These are phyloP conservation scores for Pseudogymnoascus sp. DNA, from an alignment of 2,329 filamentous ascomycete genomes.

Conservation along the genomic window DNA sequence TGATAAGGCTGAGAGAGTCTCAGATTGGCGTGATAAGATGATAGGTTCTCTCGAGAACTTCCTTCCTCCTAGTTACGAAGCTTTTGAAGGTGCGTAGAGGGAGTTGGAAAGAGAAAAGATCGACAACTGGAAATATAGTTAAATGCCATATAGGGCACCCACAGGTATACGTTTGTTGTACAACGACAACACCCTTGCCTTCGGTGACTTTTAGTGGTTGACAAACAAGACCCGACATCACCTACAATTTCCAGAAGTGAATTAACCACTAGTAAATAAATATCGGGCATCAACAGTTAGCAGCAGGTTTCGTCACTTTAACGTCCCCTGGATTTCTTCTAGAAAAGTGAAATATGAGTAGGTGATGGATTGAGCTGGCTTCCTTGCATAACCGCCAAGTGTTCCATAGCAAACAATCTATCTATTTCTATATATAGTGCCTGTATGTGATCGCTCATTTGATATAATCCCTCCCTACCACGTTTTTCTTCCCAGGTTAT, in stretches of 20 bases:
- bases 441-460: neutral
- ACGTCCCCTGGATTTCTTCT: neutral
- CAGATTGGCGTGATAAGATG: neutral
- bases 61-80: neutral
- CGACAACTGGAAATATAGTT: neutral
- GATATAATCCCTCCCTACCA: neutral
- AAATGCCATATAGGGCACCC: neutral
- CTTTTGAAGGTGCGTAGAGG: neutral
- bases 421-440: conserved; percentile 7
- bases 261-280: neutral
- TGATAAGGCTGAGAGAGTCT: neutral
- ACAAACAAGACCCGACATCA: neutral
- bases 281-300: neutral
- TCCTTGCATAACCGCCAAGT: conserved; percentile 1
- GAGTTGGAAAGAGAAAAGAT: neutral
- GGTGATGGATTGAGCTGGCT: conserved; percentile 1
- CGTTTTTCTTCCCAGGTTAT: neutral
- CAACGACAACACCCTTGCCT: neutral
- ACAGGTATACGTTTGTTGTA: conserved; percentile 1
- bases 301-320: neutral
- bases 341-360: neutral
- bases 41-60: neutral
- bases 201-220: neutral
- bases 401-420: conserved; percentile 5
- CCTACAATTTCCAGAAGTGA: neutral